Evolutionary conservation across 441 rosid species (phyloP).

Genomic region (Melastoma candidum): DNA sequence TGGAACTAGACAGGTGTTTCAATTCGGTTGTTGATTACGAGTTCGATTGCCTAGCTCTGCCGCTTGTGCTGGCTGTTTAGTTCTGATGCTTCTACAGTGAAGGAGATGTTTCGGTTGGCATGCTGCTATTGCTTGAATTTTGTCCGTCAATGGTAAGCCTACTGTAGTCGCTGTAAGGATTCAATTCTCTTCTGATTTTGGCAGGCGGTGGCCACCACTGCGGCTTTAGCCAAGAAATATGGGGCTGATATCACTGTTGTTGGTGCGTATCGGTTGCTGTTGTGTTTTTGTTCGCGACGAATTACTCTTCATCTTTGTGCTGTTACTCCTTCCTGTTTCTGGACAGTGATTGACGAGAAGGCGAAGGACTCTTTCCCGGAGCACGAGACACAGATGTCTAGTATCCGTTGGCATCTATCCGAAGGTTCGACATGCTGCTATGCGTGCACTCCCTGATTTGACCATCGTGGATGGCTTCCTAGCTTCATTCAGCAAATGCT

Average conservation of each 20-base stretch:
- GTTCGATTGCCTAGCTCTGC: not conserved
- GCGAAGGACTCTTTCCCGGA: conserved; percentile 64
- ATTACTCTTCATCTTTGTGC: conserved; percentile 9
- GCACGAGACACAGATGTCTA: conserved; percentile 72
- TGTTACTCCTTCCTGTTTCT: conserved; percentile 3
- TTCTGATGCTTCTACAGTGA: not conserved
- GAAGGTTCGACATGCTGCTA: conserved; percentile 36
- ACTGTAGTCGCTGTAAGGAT: conserved; percentile 5
- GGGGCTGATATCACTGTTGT: conserved; percentile 96
- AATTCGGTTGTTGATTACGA: not conserved
- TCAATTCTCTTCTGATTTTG: not conserved
- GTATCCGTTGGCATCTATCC: conserved; percentile 81
- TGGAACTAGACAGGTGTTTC: conserved; percentile 76
- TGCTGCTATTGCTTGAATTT: not conserved
- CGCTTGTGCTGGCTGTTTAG: not conserved
- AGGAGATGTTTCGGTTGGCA: not conserved
- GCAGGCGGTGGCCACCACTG: conserved; percentile 82
- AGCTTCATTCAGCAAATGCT: not conserved
- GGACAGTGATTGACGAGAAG: conserved; percentile 72
- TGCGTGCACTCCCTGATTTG: not conserved
- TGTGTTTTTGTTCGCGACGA: no score
- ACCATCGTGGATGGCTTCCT: not conserved
- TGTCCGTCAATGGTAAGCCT: conserved; percentile 1
- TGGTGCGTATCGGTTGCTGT: conserved; percentile 23
- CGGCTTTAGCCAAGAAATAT: conserved; percentile 78